phyloP scores from a whole-genome alignment of 2,329 filamentous ascomycete species.

The Sordariomycetes sp. region DNA sequence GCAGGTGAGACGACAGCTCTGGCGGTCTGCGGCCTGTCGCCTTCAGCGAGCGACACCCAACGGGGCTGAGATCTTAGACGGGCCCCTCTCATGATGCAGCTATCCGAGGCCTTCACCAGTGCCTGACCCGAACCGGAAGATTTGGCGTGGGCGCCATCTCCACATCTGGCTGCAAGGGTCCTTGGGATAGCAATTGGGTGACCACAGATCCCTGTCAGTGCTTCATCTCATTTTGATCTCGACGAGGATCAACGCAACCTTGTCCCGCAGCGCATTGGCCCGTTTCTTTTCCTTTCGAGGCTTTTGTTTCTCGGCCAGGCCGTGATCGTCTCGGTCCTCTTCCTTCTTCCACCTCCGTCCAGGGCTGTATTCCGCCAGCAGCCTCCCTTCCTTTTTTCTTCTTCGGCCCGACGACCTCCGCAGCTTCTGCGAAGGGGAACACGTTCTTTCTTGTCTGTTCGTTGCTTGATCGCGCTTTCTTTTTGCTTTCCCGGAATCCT shows the following conservation, averaged over 20 bases:
- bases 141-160: background rate
- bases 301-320: background rate
- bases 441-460: background rate
- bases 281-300: background rate
- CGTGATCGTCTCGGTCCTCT: background rate
- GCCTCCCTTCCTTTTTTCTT: background rate
- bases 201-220: background rate
- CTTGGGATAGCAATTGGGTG: background rate
- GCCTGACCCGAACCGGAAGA: too few species aligned
- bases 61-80: background rate
- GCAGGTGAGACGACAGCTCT: background rate
- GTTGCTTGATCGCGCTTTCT: background rate
- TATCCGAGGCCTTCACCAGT: background rate
- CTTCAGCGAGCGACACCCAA: background rate
- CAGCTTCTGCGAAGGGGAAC: background rate
- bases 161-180: background rate
- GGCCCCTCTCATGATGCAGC: background rate
- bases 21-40: background rate
- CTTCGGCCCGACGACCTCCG: background rate
- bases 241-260: background rate
- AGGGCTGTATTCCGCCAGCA: background rate
- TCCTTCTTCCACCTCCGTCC: background rate
- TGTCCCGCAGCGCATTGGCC: background rate
- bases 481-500: background rate
- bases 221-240: background rate